Evolutionary conservation across 192 early-diverging fungal species (phyloP).

Genomic region (Coemansia umbellata): DNA sequence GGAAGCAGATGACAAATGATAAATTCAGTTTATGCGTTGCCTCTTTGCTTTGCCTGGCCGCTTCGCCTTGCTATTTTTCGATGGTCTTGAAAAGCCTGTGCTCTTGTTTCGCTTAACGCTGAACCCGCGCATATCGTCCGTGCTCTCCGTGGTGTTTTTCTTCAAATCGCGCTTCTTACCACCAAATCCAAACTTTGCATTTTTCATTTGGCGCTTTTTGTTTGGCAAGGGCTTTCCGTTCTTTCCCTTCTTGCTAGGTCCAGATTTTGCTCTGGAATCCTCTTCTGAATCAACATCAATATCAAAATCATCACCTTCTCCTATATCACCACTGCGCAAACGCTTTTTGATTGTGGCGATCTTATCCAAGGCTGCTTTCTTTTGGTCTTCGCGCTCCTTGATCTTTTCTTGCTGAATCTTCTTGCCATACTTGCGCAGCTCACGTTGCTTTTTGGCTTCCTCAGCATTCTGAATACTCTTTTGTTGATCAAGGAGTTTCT

Average conservation of each 20-base stretch:
- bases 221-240: constrained; percentile 19
- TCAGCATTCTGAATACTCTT: constrained; percentile 76
- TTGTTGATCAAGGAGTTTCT: constrained; percentile 80
- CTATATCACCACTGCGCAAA: constrained; percentile 54
- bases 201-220: constrained; percentile 64
- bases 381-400: constrained; percentile 79
- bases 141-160: constrained; percentile 73
- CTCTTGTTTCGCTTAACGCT: constrained; percentile 46
- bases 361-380: constrained; percentile 87
- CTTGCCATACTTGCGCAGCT: constrained; percentile 95
- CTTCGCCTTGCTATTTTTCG: constrained; percentile 26
- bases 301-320: constrained; percentile 49
- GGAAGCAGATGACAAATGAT: background rate
- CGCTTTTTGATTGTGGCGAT: constrained; percentile 87
- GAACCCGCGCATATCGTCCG: constrained; percentile 70
- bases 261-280: background rate
- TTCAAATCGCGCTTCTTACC: constrained; percentile 79
- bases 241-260: constrained; percentile 14
- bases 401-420: constrained; percentile 94
- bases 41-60: constrained; percentile 48
- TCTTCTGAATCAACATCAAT: constrained; percentile 42
- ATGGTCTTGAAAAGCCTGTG: constrained; percentile 16
- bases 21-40: constrained; percentile 18
- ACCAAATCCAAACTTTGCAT: constrained; percentile 89
- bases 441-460: constrained; percentile 80